These are phyloP conservation scores for Blastocystis sp. DNA, from an alignment of 352 stramenopile species.

Conservation along the genomic window DNA sequence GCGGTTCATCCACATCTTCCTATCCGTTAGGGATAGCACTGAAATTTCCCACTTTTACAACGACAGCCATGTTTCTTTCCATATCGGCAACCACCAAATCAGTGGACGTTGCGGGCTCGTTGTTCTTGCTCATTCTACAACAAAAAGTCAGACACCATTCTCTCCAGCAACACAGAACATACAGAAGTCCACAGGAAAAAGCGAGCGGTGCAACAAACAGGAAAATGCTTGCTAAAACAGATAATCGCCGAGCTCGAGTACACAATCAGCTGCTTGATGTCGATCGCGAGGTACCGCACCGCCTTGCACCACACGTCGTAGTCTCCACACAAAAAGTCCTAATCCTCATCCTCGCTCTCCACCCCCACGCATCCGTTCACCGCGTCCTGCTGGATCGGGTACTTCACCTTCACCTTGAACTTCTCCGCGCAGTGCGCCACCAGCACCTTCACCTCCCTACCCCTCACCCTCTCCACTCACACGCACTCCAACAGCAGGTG, in stretches of 20 bases:
- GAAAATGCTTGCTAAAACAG: not conserved
- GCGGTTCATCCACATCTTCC: conserved; percentile 59
- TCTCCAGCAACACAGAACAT: too few relatives aligned
- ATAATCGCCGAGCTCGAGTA: conserved; percentile 27
- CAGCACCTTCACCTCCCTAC: conserved; percentile 1
- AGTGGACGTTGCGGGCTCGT: conserved; percentile 14
- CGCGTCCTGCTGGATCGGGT: not conserved
- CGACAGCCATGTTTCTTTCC: conserved; percentile 63
- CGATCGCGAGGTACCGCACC: conserved; percentile 29
- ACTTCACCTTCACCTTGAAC: conserved; percentile 11
- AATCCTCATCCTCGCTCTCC: not conserved
- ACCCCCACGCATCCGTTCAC: conserved; percentile 6
- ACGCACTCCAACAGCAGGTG: conserved; percentile 23
- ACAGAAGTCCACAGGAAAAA: too few relatives aligned
- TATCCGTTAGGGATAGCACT: not conserved
- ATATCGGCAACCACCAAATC: conserved; percentile 61
- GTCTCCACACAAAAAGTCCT: conserved; percentile 62
- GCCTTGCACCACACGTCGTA: conserved; percentile 27
- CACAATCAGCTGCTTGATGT: conserved; percentile 62
- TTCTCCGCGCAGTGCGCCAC: conserved; percentile 43
- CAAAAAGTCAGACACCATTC: too few relatives aligned
- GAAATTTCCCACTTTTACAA: conserved; percentile 5
- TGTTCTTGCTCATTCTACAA: conserved; percentile 9
- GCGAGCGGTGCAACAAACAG: too few relatives aligned
- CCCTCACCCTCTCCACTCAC: not conserved